Conservation (phyloP, 805 yeast genomes). For the Myxozyma monticola region DNA sequence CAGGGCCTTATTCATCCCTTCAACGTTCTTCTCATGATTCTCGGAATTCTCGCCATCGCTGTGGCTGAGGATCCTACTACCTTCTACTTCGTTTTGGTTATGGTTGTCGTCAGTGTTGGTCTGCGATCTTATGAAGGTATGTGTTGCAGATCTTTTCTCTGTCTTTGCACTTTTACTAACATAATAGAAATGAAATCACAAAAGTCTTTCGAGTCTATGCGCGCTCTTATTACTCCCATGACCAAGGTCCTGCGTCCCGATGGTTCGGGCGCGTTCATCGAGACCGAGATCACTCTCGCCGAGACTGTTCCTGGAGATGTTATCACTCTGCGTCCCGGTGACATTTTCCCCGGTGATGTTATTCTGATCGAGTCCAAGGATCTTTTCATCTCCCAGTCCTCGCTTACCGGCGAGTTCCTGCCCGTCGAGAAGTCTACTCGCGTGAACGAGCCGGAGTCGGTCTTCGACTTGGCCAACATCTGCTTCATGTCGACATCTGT, state of each 20-base stretch:
- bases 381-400: slow-evolving; percentile 86
- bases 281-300: slow-evolving; percentile 55
- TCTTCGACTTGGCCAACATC: slow-evolving; percentile 27
- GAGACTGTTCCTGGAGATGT: slow-evolving; percentile 88
- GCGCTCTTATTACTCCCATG: slow-evolving; percentile 26
- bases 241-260: slow-evolving; percentile 28
- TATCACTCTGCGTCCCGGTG: slow-evolving; percentile 84
- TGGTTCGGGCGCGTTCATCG: slow-evolving; percentile 19
- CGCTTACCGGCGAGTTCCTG: slow-evolving; percentile 81
- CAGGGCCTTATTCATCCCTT: slow-evolving; percentile 28
- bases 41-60: slow-evolving; percentile 28
- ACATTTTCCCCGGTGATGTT: slow-evolving; percentile 86
- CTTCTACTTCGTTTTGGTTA: slow-evolving; percentile 28
- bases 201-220: slow-evolving; percentile 28
- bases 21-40: slow-evolving; percentile 26
- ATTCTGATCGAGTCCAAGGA: slow-evolving; percentile 65
- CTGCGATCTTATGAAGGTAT: slow-evolving; percentile 29
- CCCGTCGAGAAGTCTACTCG: slow-evolving; percentile 28
- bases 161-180: neutral
- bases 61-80: slow-evolving; percentile 30
- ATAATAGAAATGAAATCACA: slow-evolving; percentile 26
- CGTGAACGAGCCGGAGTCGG: slow-evolving; percentile 24
- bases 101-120: slow-evolving; percentile 28
- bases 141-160: neutral
- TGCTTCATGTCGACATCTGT: slow-evolving; percentile 30